These are phyloP conservation scores for Emmonsiellopsis sp. DNA, from an alignment of 2,329 filamentous ascomycete species.

Conservation along the genomic window DNA sequence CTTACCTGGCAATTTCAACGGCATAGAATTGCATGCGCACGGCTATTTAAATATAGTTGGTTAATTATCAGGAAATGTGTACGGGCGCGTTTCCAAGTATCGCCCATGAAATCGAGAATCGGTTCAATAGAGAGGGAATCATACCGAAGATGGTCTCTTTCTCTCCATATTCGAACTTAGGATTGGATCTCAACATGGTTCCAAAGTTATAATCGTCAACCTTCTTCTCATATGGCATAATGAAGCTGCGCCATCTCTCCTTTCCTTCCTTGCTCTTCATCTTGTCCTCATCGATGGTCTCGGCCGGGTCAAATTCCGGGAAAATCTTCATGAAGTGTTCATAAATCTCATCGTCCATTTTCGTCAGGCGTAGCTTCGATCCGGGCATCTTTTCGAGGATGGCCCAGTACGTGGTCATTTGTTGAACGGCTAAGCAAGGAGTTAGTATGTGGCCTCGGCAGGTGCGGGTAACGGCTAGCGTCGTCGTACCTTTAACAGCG, in stretches of 20 bases:
- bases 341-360: slow-evolving; percentile 90
- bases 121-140: slow-evolving; percentile 16
- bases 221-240: slow-evolving; percentile 87
- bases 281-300: slow-evolving; percentile 74
- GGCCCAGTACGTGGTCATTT: slow-evolving; percentile 94
- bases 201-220: slow-evolving; percentile 98
- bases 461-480: background rate
- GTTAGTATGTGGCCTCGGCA: slow-evolving; percentile 5
- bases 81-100: background rate
- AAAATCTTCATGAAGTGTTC: slow-evolving; percentile 81
- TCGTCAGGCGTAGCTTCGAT: slow-evolving; percentile 81
- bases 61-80: background rate
- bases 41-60: slow-evolving; percentile 27
- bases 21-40: slow-evolving; percentile 79
- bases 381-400: slow-evolving; percentile 87
- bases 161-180: slow-evolving; percentile 77
- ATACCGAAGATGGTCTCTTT: slow-evolving; percentile 85
- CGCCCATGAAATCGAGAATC: background rate
- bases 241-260: slow-evolving; percentile 88
- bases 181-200: slow-evolving; percentile 73
- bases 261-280: slow-evolving; percentile 98
- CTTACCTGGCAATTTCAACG: slow-evolving; percentile 62
- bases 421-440: slow-evolving; percentile 61
- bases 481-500: slow-evolving; percentile 73
- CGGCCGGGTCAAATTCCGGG: slow-evolving; percentile 80